Evolutionary conservation across 2,329 filamentous ascomycete genomes (phyloP).

Genomic region (Pestalotiopsis sp.): DNA sequence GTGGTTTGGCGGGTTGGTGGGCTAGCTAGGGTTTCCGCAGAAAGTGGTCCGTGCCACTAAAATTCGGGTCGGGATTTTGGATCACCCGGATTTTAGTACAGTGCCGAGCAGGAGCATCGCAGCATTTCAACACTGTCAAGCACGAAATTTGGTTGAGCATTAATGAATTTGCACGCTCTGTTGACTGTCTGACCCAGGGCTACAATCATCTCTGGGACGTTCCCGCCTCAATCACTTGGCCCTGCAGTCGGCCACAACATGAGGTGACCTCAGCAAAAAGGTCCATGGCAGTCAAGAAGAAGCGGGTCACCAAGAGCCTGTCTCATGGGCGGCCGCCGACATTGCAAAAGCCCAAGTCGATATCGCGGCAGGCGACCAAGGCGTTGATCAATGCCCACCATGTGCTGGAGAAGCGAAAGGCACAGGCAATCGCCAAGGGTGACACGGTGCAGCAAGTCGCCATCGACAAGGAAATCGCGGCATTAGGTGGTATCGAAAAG

Average conservation of each 20-base stretch:
- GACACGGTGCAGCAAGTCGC: conserved; percentile 49
- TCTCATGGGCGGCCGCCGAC: conserved; percentile 60
- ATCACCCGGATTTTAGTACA: not conserved
- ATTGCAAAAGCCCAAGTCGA: conserved; percentile 53
- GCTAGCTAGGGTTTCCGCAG: conserved; percentile 12
- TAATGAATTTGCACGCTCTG: not conserved
- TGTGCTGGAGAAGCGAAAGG: conserved; percentile 63
- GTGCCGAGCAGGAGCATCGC: not conserved
- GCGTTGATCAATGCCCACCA: conserved; percentile 68
- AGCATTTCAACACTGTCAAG: not conserved
- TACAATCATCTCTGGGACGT: not conserved
- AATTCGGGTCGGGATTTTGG: not conserved
- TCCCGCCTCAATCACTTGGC: not conserved
- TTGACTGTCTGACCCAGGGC: not conserved
- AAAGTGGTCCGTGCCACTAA: not conserved
- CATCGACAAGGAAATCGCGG: conserved; percentile 56
- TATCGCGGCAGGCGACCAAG: conserved; percentile 67
- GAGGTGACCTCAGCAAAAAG: not conserved
- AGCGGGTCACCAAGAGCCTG: conserved; percentile 46
- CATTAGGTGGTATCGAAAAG: conserved; percentile 61
- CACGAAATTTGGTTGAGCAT: not conserved
- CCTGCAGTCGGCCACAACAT: not conserved
- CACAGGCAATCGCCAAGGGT: conserved; percentile 57
- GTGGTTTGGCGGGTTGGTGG: conserved; percentile 3
- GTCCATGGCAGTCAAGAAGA: conserved; percentile 51